Evolutionary conservation across 164 flowering plant genomes (phyloP).

Genomic region (Piper longum): DNA sequence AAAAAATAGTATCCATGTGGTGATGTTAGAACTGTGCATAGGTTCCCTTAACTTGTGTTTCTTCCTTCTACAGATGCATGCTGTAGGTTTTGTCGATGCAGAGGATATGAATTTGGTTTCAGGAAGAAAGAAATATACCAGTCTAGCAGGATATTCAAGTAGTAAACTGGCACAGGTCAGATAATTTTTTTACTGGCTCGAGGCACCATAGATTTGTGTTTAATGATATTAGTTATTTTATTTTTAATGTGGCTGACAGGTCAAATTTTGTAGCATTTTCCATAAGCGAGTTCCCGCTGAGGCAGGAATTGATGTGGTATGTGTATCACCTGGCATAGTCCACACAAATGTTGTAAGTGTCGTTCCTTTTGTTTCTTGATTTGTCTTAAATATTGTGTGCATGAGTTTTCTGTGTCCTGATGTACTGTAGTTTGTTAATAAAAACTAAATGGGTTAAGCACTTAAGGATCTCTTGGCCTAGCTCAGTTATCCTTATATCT

Average conservation of each 20-base stretch:
- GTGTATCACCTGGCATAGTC: constrained; percentile 91
- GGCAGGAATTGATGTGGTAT: constrained; percentile 74
- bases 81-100: constrained; percentile 82
- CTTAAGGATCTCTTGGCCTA: not conserved
- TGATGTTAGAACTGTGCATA: not conserved
- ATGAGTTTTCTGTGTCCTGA: too few species aligned
- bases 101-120: constrained; percentile 87
- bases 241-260: constrained; percentile 30
- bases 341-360: constrained; percentile 89
- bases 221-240: not conserved
- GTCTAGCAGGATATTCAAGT: constrained; percentile 63
- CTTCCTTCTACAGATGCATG: constrained; percentile 50
- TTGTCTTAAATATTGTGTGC: not conserved
- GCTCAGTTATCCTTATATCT: not conserved
- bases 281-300: constrained; percentile 77
- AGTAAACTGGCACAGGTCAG: constrained; percentile 94
- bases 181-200: not conserved
- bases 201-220: not conserved
- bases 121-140: constrained; percentile 68
- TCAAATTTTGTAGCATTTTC: constrained; percentile 86
- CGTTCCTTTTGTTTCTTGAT: not conserved
- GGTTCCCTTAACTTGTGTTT: not conserved
- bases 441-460: not conserved
- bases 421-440: too few species aligned
- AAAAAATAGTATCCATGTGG: not conserved